A percentile compares a stretch with the other conserved stretches of the same genome.
Evolutionary conservation across 2,329 filamentous ascomycete species (phyloP).

Genomic region (Xylariaceae sp.): DNA sequence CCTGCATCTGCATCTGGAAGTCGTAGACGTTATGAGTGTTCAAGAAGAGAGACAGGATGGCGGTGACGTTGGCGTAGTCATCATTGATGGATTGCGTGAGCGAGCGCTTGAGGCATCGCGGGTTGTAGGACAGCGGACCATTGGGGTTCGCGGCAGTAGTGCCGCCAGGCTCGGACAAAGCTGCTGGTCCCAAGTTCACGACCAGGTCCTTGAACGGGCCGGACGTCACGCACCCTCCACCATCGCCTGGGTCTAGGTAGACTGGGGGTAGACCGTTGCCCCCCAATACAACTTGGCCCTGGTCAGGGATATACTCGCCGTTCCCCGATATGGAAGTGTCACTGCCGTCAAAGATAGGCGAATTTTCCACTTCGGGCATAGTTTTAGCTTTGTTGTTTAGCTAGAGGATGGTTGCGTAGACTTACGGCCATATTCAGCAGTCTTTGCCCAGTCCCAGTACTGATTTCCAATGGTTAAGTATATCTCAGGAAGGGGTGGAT

Average conservation of each 20-base stretch:
- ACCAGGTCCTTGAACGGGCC: slow-evolving; percentile 48
- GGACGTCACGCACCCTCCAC: slow-evolving; percentile 42
- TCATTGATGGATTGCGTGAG: slow-evolving; percentile 30
- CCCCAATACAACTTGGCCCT: too few relatives aligned
- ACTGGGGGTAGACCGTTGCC: slow-evolving; percentile 14
- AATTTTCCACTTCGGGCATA: too few relatives aligned
- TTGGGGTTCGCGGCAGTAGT: too few relatives aligned
- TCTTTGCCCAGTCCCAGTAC: slow-evolving; percentile 45
- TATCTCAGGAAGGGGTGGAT: too few relatives aligned
- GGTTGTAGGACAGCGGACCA: slow-evolving; percentile 42
- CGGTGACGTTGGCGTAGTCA: slow-evolving; percentile 17
- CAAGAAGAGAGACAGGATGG: slow-evolving; percentile 30
- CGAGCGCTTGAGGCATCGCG: slow-evolving; percentile 43
- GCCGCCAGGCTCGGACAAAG: too few relatives aligned
- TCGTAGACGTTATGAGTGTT: slow-evolving; percentile 26
- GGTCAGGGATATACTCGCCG: too few relatives aligned
- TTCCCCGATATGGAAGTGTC: slow-evolving; percentile 40
- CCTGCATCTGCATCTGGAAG: slow-evolving; percentile 37
- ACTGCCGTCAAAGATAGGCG: slow-evolving; percentile 46
- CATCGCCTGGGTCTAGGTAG: slow-evolving; percentile 24
- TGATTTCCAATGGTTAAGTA: slow-evolving; percentile 4
- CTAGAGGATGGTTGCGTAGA: too few relatives aligned
- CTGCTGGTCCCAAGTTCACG: too few relatives aligned
- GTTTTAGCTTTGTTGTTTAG: too few relatives aligned
- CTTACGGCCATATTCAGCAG: slow-evolving; percentile 36